Base-by-base conservation (phyloP, 2,329 filamentous ascomycete species). In the Trichoderma semiorbis region DNA sequence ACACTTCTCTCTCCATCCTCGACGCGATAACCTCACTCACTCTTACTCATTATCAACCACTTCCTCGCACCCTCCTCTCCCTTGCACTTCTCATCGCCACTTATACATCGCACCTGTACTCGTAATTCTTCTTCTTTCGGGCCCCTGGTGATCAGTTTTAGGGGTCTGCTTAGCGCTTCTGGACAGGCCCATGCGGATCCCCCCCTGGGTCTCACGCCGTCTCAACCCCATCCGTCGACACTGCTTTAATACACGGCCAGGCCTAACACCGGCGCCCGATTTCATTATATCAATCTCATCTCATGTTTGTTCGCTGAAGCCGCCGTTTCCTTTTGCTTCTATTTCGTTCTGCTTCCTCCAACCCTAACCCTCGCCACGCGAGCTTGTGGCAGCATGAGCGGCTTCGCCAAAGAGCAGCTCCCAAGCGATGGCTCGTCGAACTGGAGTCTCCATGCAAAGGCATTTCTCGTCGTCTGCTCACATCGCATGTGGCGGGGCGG, bases 401-500 rank as follows among this genome's bases (percentile, higher is more conserved):
- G 26, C 32, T 67, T 61, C 21, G 14, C 50, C 34, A 61, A 67
- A n/a, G 75, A 75, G 43, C 72, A 75, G 69, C 67, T 75, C 1
- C 72, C 74, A 36, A 70, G 75, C 26, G 74, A 77, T 64, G 73
- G 75, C 53, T 75, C 76, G 16, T 69, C 77, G 43, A 61, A 74
- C 66, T 74, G 73, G 68, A 68, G 74, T 43, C 70, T 73, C 39
- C 75, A 73, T 18, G 71, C 75, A 64, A 77, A 75, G 34, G 79
- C 79, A 65, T 76, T 84, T 39, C 77, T 82, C 26, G 77, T 82
- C 75, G 80, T 84, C 65, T 78, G 82, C 76, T 83, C 83, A 26
- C 81, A 82, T 47, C 83, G 79, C 68, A 80, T 84, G 73, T 82
- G 81, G 74, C 83, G 81, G 39, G 79, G 81, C 53, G 77, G 79